A percentile compares a stretch with the other conserved stretches of the same genome.
Evolutionary conservation across 2,329 filamentous ascomycete genomes (phyloP).

Genomic region (Microdochium bolleyi): DNA sequence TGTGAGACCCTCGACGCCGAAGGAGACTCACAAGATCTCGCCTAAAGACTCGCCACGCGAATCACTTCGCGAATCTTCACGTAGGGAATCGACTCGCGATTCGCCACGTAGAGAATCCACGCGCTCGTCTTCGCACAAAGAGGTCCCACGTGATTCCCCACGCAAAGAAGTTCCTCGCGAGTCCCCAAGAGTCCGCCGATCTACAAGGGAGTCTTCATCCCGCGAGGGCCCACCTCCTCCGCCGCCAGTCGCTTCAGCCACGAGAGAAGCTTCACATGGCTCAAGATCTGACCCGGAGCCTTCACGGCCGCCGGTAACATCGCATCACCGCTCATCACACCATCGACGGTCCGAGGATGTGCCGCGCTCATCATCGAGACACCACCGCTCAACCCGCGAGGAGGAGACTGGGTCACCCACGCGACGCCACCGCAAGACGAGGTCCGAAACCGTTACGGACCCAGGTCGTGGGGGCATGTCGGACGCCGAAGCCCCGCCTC

Average conservation of each 20-base stretch:
- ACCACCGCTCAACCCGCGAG: conserved; percentile 3
- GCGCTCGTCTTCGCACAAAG: conserved; percentile 10
- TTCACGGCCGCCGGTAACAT: neutral
- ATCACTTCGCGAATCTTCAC: conserved; percentile 1
- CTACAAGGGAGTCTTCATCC: neutral
- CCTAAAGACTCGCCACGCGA: neutral
- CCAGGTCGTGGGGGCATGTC: neutral
- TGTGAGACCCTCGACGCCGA: conserved; percentile 5
- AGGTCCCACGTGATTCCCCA: conserved; percentile 11
- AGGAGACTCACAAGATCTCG: conserved; percentile 12
- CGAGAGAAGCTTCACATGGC: neutral
- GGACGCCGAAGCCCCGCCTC: conserved; percentile 4
- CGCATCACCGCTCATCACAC: neutral
- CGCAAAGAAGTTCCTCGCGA: conserved; percentile 1
- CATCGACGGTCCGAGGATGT: neutral
- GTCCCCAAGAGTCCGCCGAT: conserved; percentile 1
- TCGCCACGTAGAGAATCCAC: neutral
- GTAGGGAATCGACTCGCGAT: conserved; percentile 10
- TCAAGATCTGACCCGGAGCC: neutral
- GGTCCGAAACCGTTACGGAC: conserved; percentile 4
- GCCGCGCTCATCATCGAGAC: conserved; percentile 3
- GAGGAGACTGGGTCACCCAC: conserved; percentile 8
- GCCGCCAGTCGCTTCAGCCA: neutral
- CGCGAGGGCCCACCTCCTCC: neutral
- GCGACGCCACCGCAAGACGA: conserved; percentile 10